Conservation (phyloP, 1,139 yeast species). For the Geotrichum phurueaensis region DNA sequence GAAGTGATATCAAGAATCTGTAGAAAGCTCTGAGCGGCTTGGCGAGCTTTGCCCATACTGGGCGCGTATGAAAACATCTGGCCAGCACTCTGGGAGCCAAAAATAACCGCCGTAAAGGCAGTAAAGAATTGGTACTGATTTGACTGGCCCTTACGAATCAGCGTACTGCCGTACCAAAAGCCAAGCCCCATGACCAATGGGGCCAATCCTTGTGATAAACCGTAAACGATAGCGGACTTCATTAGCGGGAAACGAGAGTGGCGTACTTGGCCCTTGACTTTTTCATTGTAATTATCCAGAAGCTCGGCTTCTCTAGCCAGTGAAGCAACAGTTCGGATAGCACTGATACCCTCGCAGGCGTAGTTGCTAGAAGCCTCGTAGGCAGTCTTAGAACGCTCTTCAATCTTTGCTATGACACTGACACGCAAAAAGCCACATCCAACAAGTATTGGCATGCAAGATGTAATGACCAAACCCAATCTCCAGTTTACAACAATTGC, state of each 20-base stretch:
- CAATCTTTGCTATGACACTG: slow-evolving; percentile 71
- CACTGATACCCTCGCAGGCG: slow-evolving; percentile 36
- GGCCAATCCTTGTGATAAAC: slow-evolving; percentile 35
- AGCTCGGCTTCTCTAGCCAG: slow-evolving; percentile 37
- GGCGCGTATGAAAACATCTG: slow-evolving; percentile 86
- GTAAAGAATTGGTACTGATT: slow-evolving; percentile 33
- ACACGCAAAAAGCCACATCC: slow-evolving; percentile 76
- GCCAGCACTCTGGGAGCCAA: slow-evolving; percentile 81
- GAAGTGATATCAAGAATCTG: slow-evolving; percentile 67
- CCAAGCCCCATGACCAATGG: slow-evolving; percentile 39
- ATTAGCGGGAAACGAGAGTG: slow-evolving; percentile 29
- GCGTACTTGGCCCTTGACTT: slow-evolving; percentile 31
- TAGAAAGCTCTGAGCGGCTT: slow-evolving; percentile 73
- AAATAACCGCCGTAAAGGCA: slow-evolving; percentile 49
- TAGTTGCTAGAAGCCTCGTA: slow-evolving; percentile 37
- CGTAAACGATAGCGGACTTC: slow-evolving; percentile 33
- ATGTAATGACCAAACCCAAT: slow-evolving; percentile 58
- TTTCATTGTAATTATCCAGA: slow-evolving; percentile 26
- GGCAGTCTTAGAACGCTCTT: slow-evolving; percentile 39
- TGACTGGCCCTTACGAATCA: slow-evolving; percentile 26
- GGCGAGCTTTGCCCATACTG: slow-evolving; percentile 46
- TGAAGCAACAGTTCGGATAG: slow-evolving; percentile 38
- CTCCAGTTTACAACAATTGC: slow-evolving; percentile 61
- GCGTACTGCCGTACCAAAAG: slow-evolving; percentile 39
- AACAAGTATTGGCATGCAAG: slow-evolving; percentile 56